Evolutionary conservation across 257 asterid genomes (phyloP).

Genomic region (Solanum stenotomum): DNA sequence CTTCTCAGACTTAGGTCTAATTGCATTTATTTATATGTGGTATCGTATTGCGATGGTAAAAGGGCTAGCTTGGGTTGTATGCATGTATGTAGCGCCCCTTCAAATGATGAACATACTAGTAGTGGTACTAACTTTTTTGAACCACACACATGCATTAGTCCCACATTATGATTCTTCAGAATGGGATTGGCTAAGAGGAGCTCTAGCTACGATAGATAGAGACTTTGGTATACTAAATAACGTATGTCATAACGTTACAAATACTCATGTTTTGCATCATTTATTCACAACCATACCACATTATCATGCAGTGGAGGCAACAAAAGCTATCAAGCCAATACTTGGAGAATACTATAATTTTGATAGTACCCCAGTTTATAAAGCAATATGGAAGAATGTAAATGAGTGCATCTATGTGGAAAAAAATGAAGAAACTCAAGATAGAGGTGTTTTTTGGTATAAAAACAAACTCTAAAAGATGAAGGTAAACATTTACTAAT

Average conservation of each 20-base stretch:
- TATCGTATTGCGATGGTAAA: not conserved
- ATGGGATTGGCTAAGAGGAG: not conserved
- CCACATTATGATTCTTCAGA: not conserved
- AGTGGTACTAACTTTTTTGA: not conserved
- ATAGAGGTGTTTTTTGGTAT: not conserved
- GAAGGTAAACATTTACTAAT: not conserved
- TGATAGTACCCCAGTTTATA: not conserved
- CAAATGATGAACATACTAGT: not conserved
- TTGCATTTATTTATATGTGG: not conserved
- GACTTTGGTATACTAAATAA: not conserved
- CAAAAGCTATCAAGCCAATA: not conserved
- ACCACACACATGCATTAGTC: not conserved
- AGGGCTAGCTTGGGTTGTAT: not conserved
- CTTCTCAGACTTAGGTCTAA: not conserved
- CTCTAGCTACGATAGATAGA: not conserved
- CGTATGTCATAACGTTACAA: not conserved
- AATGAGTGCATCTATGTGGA: not conserved
- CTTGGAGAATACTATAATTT: not conserved
- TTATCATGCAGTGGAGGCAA: not conserved
- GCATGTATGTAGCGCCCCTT: not conserved
- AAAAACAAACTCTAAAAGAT: not conserved
- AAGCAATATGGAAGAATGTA: not conserved
- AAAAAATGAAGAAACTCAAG: not conserved
- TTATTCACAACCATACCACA: not conserved
- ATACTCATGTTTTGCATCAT: not conserved